Evolutionary conservation across 805 yeast species (phyloP).

Genomic region (Cyberlindnera sargentensis): DNA sequence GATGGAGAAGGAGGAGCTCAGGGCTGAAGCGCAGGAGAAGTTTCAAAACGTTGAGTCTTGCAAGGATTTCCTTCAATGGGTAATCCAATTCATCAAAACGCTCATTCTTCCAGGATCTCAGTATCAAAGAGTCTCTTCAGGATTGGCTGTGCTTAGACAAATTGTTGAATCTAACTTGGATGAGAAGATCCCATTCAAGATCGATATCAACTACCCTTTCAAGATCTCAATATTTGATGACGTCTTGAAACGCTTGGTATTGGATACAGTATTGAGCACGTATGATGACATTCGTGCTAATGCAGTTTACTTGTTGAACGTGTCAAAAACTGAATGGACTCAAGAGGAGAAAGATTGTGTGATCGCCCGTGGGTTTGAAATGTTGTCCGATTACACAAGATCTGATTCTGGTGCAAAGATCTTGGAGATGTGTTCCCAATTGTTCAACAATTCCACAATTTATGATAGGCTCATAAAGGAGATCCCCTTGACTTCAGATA

Average conservation of each 20-base stretch:
- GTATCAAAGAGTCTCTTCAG: constrained; percentile 44
- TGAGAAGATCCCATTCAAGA: constrained; percentile 32
- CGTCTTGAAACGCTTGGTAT: constrained; percentile 38
- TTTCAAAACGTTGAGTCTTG: constrained; percentile 26
- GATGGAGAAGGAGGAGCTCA: constrained; percentile 29
- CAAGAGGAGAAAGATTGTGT: constrained; percentile 9
- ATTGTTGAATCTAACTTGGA: constrained; percentile 55
- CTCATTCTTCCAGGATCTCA: constrained; percentile 51
- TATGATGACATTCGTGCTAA: constrained; percentile 68
- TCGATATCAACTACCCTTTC: constrained; percentile 44
- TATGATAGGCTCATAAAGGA: constrained; percentile 27
- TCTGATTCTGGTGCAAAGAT: constrained; percentile 78
- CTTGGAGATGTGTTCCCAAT: constrained; percentile 41
- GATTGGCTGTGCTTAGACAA: constrained; percentile 39
- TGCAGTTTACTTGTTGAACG: constrained; percentile 38
- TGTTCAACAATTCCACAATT: constrained; percentile 27
- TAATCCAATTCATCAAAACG: constrained; percentile 29
- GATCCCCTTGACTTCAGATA: constrained; percentile 28
- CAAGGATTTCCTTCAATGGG: constrained; percentile 33
- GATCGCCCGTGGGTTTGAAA: constrained; percentile 24
- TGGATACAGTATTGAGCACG: constrained; percentile 60
- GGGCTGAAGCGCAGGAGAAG: constrained; percentile 29
- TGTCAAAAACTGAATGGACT: constrained; percentile 18
- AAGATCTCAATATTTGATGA: constrained; percentile 34
- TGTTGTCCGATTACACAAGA: constrained; percentile 43